Percentiles rank a stretch among this genome's conserved stretches.
Evolutionary conservation across 768 basidiomycete species (phyloP).

Genomic region (Amanita molliuscula): DNA sequence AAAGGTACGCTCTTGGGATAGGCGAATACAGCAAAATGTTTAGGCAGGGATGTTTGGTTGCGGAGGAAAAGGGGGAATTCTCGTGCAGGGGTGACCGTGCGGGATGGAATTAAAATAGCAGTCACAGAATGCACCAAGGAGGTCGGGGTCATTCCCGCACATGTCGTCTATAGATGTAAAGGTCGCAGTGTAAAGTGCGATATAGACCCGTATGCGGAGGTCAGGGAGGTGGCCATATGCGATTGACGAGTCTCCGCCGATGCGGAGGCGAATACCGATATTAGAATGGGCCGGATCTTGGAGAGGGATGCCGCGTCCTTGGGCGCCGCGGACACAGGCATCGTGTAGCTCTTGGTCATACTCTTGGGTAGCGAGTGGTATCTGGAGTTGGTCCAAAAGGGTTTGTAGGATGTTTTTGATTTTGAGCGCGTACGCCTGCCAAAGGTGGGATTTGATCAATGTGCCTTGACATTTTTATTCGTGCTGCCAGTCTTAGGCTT

Average conservation of each 20-base stretch:
- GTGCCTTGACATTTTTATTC: too few relatives aligned
- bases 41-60: background rate
- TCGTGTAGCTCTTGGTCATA: conserved; percentile 8
- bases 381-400: background rate
- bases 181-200: conserved; percentile 32
- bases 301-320: conserved; percentile 15
- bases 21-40: too few relatives aligned
- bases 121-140: conserved; percentile 23
- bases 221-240: conserved; percentile 20
- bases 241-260: conserved; percentile 17
- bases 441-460: too few relatives aligned
- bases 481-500: too few relatives aligned
- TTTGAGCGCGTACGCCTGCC: background rate
- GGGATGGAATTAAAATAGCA: conserved; percentile 15
- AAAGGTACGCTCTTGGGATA: conserved; percentile 9
- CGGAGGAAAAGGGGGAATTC: conserved; percentile 1
- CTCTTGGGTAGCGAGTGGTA: background rate
- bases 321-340: conserved; percentile 15
- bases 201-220: conserved; percentile 19
- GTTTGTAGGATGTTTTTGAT: background rate
- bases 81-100: conserved; percentile 15
- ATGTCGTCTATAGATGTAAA: conserved; percentile 31
- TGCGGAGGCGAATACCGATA: conserved; percentile 18
- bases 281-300: conserved; percentile 10
- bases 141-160: conserved; percentile 13